Conservation (phyloP, 1,284 basidiomycete species). For the Malassezia japonica region DNA sequence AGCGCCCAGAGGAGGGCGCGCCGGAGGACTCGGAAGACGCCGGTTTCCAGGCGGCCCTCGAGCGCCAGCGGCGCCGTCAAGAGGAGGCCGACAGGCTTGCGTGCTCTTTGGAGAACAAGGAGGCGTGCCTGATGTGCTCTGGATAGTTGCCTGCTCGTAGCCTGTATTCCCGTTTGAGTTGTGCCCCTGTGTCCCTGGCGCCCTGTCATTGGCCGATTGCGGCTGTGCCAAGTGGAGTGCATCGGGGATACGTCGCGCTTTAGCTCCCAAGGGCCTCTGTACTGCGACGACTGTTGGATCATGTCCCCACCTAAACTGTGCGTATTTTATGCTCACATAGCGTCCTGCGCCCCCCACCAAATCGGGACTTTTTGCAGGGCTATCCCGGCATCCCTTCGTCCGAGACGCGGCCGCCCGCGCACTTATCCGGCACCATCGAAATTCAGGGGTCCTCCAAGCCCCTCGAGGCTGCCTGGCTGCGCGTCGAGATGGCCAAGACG, state of each 20-base stretch:
- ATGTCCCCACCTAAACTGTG: conserved; percentile 11
- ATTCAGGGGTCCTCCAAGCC: conserved; percentile 35
- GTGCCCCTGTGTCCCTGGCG: too few species aligned
- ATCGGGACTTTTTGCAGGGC: conserved; percentile 41
- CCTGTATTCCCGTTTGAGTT: too few species aligned
- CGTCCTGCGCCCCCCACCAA: conserved; percentile 34
- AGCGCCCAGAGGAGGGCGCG: too few species aligned
- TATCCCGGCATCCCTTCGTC: conserved; percentile 40
- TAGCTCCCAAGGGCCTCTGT: too few species aligned
- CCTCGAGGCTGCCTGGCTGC: conserved; percentile 40
- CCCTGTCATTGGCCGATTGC: too few species aligned
- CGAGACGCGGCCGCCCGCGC: conserved; percentile 30
- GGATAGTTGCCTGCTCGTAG: conserved; percentile 9
- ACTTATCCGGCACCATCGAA: conserved; percentile 38
- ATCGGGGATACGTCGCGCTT: too few species aligned
- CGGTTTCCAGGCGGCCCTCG: conserved; percentile 71
- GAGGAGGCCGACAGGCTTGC: conserved; percentile 67
- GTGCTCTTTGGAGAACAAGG: conserved; percentile 77
- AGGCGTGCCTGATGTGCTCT: conserved; percentile 47
- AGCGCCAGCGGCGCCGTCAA: conserved; percentile 64
- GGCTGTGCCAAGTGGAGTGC: too few species aligned
- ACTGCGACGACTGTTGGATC: too few species aligned
- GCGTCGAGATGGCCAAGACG: conserved; percentile 44
- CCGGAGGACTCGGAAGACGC: conserved; percentile 55
- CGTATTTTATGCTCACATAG: conserved; percentile 8